Evolutionary conservation across 2,329 filamentous ascomycete genomes (phyloP).

Genomic region (Torrubiellomyces zombiae): DNA sequence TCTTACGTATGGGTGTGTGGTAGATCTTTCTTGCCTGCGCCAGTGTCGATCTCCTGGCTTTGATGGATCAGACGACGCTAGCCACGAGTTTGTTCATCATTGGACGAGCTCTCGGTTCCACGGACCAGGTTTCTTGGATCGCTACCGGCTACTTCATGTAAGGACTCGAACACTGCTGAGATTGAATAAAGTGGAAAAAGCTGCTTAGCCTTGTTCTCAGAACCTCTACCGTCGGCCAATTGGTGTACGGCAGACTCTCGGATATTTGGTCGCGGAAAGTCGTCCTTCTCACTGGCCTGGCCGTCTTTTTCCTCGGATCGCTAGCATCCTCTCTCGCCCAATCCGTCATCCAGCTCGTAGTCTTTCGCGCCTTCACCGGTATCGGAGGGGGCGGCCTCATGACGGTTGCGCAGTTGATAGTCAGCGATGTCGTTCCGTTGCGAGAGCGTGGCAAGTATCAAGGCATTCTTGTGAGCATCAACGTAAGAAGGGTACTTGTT

Average conservation of each 20-base stretch:
- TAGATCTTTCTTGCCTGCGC: slow-evolving; percentile 41
- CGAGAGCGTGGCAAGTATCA: slow-evolving; percentile 59
- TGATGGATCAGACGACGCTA: slow-evolving; percentile 42
- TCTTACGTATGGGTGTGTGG: no score
- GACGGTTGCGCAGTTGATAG: slow-evolving; percentile 49
- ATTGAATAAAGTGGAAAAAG: no score
- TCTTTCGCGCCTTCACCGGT: slow-evolving; percentile 24
- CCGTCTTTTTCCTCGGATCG: slow-evolving; percentile 25
- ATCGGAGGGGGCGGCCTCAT: slow-evolving; percentile 59
- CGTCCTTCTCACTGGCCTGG: slow-evolving; percentile 19
- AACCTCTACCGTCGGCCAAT: slow-evolving; percentile 28
- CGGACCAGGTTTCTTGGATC: slow-evolving; percentile 35
- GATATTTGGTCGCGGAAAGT: slow-evolving; percentile 30
- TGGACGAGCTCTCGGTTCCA: slow-evolving; percentile 30
- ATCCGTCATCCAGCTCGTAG: slow-evolving; percentile 21
- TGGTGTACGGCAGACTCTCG: slow-evolving; percentile 27
- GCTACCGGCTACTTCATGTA: slow-evolving; percentile 39
- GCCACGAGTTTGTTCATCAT: slow-evolving; percentile 38
- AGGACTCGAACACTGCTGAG: slow-evolving; percentile 6
- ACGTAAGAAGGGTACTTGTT: no score
- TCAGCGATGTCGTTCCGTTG: slow-evolving; percentile 55
- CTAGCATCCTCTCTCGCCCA: slow-evolving; percentile 24
- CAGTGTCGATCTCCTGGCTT: slow-evolving; percentile 34
- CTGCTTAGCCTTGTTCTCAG: no score
- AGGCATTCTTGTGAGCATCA: slow-evolving; percentile 30